Base-by-base conservation (phyloP, 306 rosid species). In the Rosa rugosa region DNA sequence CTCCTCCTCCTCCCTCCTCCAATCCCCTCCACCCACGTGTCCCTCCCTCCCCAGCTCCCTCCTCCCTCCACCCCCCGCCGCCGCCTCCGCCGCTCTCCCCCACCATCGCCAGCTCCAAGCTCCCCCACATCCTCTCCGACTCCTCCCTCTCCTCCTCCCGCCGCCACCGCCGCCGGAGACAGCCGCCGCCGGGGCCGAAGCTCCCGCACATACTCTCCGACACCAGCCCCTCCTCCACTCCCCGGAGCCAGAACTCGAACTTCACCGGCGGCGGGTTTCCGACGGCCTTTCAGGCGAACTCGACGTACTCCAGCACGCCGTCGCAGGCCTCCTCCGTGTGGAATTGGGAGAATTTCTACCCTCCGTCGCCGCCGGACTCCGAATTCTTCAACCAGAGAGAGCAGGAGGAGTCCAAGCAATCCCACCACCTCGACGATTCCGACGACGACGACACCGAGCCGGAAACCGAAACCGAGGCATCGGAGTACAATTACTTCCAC, bases 261-360 rank as follows among this genome's bases (percentile, higher is more conserved):
- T 89, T 92, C 63, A 74, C 85, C 51, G 76, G 53, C 64, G 77
- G 65, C 10, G 78, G 74, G 6, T 86, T 84, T 57, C 95, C 97
- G 25, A 87, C 93, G 1, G 98, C 99, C 2, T 82, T 85, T 38
- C 94, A 83, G 80, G 85, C 91, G 2, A 83, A 87, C 54, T 93
- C 97, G 50, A 93, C 88, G 18, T 96, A 96, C 79, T 90, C 98
- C 5, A 79, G 89, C 16, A 96, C 99, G 11, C 99, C 98, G 51
- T 96, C 99, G 4, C 99, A 93, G 86, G 82, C 98, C 18, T 96
- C 98, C 16, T 91, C 99, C 0, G 71, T 91, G 27, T 96, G 99
- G 99, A 96, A 96, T 81, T 96, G 99, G 99, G 99, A 96, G 53
- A 96, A 89, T 46, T 91, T 91, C 86, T 88, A 84, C 53, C 99